Conservation (phyloP, 2,329 filamentous ascomycete species). For the Paracorniculantispora psalliotae region DNA sequence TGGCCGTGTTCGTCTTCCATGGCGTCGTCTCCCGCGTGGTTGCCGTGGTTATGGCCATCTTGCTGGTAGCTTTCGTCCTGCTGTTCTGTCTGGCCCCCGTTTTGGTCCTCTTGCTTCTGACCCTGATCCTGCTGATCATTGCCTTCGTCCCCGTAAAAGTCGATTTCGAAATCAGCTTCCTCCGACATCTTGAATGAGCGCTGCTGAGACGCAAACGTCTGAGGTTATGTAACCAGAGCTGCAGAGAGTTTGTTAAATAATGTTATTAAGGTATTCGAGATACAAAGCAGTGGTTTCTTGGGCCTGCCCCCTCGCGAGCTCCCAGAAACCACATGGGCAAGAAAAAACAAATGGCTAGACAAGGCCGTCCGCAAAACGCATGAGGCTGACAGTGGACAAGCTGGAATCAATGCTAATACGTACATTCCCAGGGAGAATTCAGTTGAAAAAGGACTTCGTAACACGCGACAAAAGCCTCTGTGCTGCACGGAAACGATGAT, state of each 20-base stretch:
- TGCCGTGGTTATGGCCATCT: conserved; percentile 36
- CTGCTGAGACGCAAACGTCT: neutral
- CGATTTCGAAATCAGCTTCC: conserved; percentile 68
- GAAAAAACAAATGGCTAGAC: neutral
- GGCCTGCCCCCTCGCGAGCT: neutral
- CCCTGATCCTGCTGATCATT: conserved; percentile 36
- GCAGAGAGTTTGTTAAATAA: conserved; percentile 11
- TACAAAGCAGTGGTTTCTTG: conserved; percentile 7
- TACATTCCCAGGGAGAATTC: conserved; percentile 41
- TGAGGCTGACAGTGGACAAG: conserved; percentile 29
- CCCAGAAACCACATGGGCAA: neutral
- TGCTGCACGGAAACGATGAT: conserved; percentile 47
- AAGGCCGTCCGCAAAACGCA: conserved; percentile 21
- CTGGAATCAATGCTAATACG: conserved; percentile 46
- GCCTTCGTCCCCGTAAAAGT: conserved; percentile 61
- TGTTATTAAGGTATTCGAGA: conserved; percentile 15
- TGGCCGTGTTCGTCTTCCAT: conserved; percentile 35
- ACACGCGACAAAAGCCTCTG: conserved; percentile 39
- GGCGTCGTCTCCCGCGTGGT: conserved; percentile 30
- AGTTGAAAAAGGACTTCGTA: conserved; percentile 25
- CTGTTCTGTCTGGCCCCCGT: conserved; percentile 12
- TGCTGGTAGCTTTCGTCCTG: conserved; percentile 29
- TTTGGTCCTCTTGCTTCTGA: conserved; percentile 20
- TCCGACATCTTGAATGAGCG: conserved; percentile 51
- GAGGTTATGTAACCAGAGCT: conserved; percentile 9